Percentiles rank a stretch among this genome's conserved stretches.
phyloP scores from a whole-genome alignment of 2,329 filamentous ascomycete species.

The Exophiala spinifera region DNA sequence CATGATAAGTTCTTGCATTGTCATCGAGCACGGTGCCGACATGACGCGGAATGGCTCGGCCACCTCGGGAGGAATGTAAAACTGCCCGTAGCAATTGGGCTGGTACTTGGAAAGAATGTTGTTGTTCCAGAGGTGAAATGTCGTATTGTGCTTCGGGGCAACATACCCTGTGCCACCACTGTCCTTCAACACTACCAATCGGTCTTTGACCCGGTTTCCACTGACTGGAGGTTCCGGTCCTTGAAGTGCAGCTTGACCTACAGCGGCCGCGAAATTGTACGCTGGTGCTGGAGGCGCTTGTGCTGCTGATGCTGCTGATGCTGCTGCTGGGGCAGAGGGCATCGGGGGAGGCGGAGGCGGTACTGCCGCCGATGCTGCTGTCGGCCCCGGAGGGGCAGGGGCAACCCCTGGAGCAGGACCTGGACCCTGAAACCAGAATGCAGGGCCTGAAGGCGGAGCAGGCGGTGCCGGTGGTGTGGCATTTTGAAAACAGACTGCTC shows the following conservation, averaged over 20 bases:
- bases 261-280: conserved; percentile 7
- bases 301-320: conserved; percentile 8
- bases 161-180: conserved; percentile 18
- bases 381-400: conserved; percentile 1
- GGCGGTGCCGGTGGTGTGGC: conserved; percentile 5
- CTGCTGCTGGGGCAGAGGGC: conserved; percentile 8
- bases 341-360: conserved; percentile 5
- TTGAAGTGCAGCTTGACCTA: conserved; percentile 15
- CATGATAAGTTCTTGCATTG: conserved; percentile 56
- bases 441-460: conserved; percentile 1
- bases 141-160: conserved; percentile 19
- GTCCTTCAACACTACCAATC: conserved; percentile 19
- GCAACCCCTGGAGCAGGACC: conserved; percentile 5
- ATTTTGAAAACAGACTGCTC: conserved; percentile 21
- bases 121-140: conserved; percentile 41
- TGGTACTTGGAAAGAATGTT: conserved; percentile 24
- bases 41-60: conserved; percentile 52
- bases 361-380: background rate
- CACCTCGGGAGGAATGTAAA: conserved; percentile 49
- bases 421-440: conserved; percentile 11
- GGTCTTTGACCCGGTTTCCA: conserved; percentile 28
- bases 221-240: conserved; percentile 22
- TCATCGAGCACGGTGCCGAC: conserved; percentile 49
- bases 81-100: conserved; percentile 32
- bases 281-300: conserved; percentile 11